These are phyloP conservation scores for Coemansia javaensis DNA, from an alignment of 192 early-diverging fungal species.

Conservation along the genomic window DNA sequence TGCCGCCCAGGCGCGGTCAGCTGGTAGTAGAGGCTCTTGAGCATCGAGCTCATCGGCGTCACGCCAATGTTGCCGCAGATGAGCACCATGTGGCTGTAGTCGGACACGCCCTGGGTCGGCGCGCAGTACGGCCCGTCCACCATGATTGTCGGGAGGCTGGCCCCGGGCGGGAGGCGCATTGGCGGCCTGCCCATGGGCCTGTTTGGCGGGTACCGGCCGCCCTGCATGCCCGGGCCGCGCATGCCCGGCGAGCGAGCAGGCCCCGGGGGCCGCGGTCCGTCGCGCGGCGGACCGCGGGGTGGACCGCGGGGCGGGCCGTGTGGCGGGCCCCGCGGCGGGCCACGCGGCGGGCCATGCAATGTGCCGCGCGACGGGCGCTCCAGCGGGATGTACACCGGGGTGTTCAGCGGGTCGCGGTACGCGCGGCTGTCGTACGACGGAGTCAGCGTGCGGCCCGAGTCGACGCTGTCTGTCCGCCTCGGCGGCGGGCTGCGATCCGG, in stretches of 20 bases:
- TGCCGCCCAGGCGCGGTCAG: conserved; percentile 10
- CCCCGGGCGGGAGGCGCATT: conserved; percentile 2
- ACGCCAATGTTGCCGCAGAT: conserved; percentile 70
- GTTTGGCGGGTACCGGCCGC: not conserved
- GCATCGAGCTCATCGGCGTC: conserved; percentile 68
- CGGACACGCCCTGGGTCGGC: conserved; percentile 68
- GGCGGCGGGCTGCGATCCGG: not conserved
- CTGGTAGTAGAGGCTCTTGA: conserved; percentile 62
- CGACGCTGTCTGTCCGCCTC: conserved; percentile 1
- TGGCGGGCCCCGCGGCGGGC: too few species aligned
- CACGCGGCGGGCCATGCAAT: too few species aligned
- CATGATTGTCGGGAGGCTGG: conserved; percentile 53
- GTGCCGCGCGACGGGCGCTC: too few species aligned
- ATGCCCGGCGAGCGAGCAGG: too few species aligned
- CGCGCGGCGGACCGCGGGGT: too few species aligned
- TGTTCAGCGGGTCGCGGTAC: too few species aligned
- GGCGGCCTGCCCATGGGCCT: too few species aligned
- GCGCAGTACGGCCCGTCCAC: conserved; percentile 87
- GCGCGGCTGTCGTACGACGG: conserved; percentile 2
- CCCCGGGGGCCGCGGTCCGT: too few species aligned
- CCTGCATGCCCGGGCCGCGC: not conserved
- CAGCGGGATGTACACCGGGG: too few species aligned
- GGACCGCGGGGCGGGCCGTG: too few species aligned
- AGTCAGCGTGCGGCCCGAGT: conserved; percentile 4
- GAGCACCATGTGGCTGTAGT: conserved; percentile 57